These are phyloP conservation scores for Quercus gilva DNA, from an alignment of 306 rosid species.

Conservation along the genomic window DNA sequence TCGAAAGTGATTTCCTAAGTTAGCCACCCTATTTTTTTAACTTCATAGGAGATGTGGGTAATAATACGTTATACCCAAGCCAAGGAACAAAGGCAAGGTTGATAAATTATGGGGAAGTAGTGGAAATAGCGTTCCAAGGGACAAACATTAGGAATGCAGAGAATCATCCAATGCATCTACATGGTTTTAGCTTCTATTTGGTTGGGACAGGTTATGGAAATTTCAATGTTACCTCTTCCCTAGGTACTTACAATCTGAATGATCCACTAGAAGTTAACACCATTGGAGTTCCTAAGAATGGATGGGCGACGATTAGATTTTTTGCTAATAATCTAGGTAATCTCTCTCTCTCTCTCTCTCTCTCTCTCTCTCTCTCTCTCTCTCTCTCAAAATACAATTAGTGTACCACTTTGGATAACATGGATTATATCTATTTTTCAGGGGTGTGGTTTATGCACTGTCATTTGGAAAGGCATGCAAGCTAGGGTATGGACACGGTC, in stretches of 20 bases:
- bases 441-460: conserved; percentile 50
- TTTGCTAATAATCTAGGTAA: conserved; percentile 40
- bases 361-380: neutral
- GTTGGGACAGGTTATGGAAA: conserved; percentile 40
- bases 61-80: conserved; percentile 12
- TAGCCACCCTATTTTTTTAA: conserved; percentile 26
- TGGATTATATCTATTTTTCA: neutral
- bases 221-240: conserved; percentile 2
- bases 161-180: conserved; percentile 55
- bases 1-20: conserved; percentile 21
- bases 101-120: conserved; percentile 28
- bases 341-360: neutral
- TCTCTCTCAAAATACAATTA: neutral
- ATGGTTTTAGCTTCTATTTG: conserved; percentile 42
- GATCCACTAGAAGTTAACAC: conserved; percentile 36
- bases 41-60: conserved; percentile 36
- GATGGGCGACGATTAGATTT: conserved; percentile 42
- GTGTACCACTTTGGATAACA: neutral
- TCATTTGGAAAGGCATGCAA: conserved; percentile 36
- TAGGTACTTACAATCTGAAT: conserved; percentile 27
- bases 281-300: conserved; percentile 33
- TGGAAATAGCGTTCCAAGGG: conserved; percentile 47
- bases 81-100: conserved; percentile 23
- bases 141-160: conserved; percentile 29
- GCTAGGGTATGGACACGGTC: conserved; percentile 41